Evolutionary conservation across 495 filamentous ascomycete genomes (phyloP).

Genomic region (Trichoderma erinaceum): DNA sequence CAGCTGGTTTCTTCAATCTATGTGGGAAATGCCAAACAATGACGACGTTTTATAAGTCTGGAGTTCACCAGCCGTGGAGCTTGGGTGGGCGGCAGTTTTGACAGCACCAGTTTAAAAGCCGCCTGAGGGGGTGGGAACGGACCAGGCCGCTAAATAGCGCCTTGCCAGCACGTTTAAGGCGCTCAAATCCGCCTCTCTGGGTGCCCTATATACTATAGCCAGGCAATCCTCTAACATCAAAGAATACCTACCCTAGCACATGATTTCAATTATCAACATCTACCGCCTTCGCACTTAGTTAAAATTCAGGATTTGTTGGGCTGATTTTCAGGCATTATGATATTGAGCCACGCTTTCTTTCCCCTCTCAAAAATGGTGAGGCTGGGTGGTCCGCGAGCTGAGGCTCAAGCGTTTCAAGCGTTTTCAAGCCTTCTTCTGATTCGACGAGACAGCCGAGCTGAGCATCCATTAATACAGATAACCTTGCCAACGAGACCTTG

Average conservation of each 20-base stretch:
- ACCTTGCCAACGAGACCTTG: too few species aligned
- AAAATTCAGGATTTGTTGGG: too few species aligned
- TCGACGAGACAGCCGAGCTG: not conserved
- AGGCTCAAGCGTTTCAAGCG: not conserved
- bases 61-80: not conserved
- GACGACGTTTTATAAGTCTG: not conserved
- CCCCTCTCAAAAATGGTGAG: not conserved
- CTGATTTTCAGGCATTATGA: too few species aligned
- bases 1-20: not conserved
- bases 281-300: too few species aligned
- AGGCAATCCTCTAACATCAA: too few species aligned
- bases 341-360: too few species aligned
- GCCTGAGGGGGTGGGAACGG: not conserved
- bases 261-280: too few species aligned
- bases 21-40: not conserved
- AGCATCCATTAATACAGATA: not conserved
- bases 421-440: not conserved
- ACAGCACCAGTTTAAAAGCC: not conserved
- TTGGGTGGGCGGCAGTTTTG: not conserved
- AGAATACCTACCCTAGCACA: too few species aligned
- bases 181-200: not conserved
- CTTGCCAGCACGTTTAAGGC: not conserved
- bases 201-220: too few species aligned
- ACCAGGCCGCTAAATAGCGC: not conserved
- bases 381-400: not conserved